A percentile compares a stretch with the other conserved stretches of the same genome.
phyloP scores from a whole-genome alignment of 1,139 yeast species.

The Protomyces inouyei region DNA sequence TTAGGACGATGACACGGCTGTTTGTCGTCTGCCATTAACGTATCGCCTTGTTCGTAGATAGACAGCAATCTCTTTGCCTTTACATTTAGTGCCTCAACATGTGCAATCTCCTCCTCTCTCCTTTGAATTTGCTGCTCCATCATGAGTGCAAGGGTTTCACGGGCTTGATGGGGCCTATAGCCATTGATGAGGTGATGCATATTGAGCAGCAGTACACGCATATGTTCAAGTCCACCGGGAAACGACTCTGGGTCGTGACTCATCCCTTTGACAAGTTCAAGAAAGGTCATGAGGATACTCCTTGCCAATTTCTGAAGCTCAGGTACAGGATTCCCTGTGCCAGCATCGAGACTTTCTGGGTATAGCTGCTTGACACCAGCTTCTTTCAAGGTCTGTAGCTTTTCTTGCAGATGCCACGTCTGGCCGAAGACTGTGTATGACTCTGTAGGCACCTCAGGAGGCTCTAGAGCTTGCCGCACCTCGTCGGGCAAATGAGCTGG shows the following conservation, averaged over 20 bases:
- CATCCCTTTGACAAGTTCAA: constrained; percentile 71
- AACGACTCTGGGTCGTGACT: constrained; percentile 60
- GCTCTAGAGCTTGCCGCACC: constrained; percentile 52
- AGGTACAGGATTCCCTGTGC: constrained; percentile 26
- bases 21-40: no score
- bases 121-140: constrained; percentile 59
- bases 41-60: background rate
- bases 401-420: constrained; percentile 55
- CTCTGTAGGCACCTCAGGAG: constrained; percentile 57
- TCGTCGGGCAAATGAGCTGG: constrained; percentile 29
- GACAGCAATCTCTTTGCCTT: background rate
- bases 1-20: background rate
- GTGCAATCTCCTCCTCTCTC: constrained; percentile 51
- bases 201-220: constrained; percentile 69
- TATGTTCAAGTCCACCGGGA: constrained; percentile 61
- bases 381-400: constrained; percentile 35
- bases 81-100: constrained; percentile 39
- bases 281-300: constrained; percentile 62
- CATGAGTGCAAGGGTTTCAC: constrained; percentile 70
- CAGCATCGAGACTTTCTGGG: constrained; percentile 29
- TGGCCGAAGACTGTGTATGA: constrained; percentile 77
- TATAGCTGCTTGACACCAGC: constrained; percentile 26
- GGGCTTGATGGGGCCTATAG: constrained; percentile 81
- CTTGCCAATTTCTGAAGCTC: constrained; percentile 67
- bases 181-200: constrained; percentile 79